Percentiles rank a stretch among this genome's conserved stretches.
phyloP scores from a whole-genome alignment of 78 protist genomes.

The Dictyostelium capitatum region DNA sequence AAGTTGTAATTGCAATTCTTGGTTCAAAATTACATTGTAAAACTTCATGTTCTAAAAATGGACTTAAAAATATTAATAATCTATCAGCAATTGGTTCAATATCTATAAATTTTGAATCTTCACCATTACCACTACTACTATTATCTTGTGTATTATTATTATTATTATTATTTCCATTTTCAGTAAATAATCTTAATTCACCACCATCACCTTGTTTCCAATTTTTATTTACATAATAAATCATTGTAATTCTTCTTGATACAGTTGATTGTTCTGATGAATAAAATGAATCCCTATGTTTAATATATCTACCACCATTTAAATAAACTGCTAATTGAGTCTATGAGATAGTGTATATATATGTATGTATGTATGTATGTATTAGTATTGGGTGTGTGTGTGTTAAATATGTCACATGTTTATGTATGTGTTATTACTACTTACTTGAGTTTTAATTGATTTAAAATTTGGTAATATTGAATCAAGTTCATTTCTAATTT shows the following conservation, averaged over 20 bases:
- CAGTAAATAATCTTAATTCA: constrained; percentile 27
- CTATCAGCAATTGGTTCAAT: constrained; percentile 64
- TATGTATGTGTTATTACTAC: too few relatives aligned
- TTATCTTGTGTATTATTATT: not conserved
- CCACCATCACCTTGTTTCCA: constrained; percentile 73
- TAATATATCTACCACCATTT: constrained; percentile 63
- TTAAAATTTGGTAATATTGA: not conserved
- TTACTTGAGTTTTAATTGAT: constrained; percentile 5
- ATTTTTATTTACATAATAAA: constrained; percentile 50
- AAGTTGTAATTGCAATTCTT: constrained; percentile 70
- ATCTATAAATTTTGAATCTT: constrained; percentile 10
- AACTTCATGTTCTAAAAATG: constrained; percentile 66
- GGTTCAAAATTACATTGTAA: constrained; percentile 21
- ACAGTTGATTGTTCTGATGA: constrained; percentile 6
- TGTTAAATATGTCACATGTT: not conserved
- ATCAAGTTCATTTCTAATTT: constrained; percentile 19
- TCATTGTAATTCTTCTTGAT: constrained; percentile 48
- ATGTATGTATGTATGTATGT: not conserved
- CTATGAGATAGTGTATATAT: not conserved
- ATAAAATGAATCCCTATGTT: constrained; percentile 68
- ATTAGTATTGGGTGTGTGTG: not conserved
- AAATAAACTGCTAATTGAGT: constrained; percentile 67
- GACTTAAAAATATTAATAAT: constrained; percentile 52
- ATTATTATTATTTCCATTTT: not conserved
- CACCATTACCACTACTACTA: not conserved